phyloP scores from a whole-genome alignment of 306 rosid genomes.

The Prosopis cineraria region DNA sequence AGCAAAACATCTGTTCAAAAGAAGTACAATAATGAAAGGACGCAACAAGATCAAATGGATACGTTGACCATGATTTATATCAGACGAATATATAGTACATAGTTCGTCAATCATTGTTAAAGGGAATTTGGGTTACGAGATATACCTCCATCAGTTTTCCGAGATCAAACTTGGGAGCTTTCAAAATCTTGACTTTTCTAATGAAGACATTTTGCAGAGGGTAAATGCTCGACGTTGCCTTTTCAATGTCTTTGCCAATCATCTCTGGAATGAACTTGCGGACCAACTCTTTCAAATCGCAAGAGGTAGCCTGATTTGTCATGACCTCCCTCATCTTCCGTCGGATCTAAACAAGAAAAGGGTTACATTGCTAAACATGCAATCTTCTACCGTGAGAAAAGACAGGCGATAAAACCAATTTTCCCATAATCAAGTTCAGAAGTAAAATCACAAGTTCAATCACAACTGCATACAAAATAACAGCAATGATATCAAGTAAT shows the following conservation, averaged over 20 bases:
- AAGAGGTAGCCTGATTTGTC: constrained; percentile 70
- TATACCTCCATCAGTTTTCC: constrained; percentile 96
- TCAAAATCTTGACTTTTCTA: constrained; percentile 89
- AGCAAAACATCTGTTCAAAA: not conserved
- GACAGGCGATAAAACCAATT: not conserved
- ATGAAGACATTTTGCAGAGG: constrained; percentile 89
- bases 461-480: not conserved
- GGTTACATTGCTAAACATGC: not conserved
- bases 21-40: not conserved
- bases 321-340: constrained; percentile 95
- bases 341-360: constrained; percentile 57
- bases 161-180: constrained; percentile 95
- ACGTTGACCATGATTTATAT: not conserved
- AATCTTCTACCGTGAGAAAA: not conserved
- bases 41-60: not conserved
- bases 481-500: not conserved
- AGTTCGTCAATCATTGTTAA: not conserved
- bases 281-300: constrained; percentile 90
- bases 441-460: not conserved
- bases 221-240: constrained; percentile 76
- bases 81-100: not conserved
- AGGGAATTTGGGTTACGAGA: not conserved
- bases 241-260: constrained; percentile 93
- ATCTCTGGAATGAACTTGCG: constrained; percentile 87
- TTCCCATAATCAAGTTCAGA: not conserved